These are phyloP conservation scores for Clarireedia paspali DNA, from an alignment of 2,329 filamentous ascomycete genomes.

Conservation along the genomic window DNA sequence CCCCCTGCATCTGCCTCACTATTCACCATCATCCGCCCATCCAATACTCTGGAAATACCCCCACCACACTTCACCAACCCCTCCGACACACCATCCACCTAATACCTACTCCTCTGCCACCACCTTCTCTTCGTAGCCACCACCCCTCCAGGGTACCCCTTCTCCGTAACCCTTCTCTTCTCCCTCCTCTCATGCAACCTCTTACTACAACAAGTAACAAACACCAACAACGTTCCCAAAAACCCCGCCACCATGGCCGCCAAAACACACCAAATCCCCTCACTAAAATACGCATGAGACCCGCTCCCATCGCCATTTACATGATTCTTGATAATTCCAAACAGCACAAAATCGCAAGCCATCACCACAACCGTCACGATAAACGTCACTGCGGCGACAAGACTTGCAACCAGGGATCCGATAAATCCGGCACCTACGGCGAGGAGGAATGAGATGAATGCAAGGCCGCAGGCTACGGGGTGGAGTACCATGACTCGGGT, in stretches of 20 bases:
- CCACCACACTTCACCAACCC: neutral
- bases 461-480: slow-evolving; percentile 48
- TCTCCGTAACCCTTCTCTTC: slow-evolving; percentile 6
- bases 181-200: slow-evolving; percentile 30
- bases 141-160: slow-evolving; percentile 15
- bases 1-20: too few relatives aligned
- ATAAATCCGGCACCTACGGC: slow-evolving; percentile 43
- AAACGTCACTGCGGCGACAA: slow-evolving; percentile 43
- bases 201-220: slow-evolving; percentile 49
- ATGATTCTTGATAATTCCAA: slow-evolving; percentile 44
- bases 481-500: slow-evolving; percentile 56
- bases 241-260: slow-evolving; percentile 47
- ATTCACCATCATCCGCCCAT: neutral
- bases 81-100: neutral
- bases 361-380: slow-evolving; percentile 41
- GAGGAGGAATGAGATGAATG: slow-evolving; percentile 52
- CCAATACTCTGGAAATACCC: neutral
- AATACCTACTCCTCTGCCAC: slow-evolving; percentile 16
- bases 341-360: slow-evolving; percentile 50
- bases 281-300: slow-evolving; percentile 40
- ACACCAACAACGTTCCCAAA: slow-evolving; percentile 47
- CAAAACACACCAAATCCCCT: slow-evolving; percentile 52
- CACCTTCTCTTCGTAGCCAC: slow-evolving; percentile 11
- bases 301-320: slow-evolving; percentile 38
- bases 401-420: slow-evolving; percentile 43